A percentile compares a stretch with the other conserved stretches of the same genome.
Conservation (phyloP, 1,139 yeast genomes). For the Blastobotrys petasosporus region DNA sequence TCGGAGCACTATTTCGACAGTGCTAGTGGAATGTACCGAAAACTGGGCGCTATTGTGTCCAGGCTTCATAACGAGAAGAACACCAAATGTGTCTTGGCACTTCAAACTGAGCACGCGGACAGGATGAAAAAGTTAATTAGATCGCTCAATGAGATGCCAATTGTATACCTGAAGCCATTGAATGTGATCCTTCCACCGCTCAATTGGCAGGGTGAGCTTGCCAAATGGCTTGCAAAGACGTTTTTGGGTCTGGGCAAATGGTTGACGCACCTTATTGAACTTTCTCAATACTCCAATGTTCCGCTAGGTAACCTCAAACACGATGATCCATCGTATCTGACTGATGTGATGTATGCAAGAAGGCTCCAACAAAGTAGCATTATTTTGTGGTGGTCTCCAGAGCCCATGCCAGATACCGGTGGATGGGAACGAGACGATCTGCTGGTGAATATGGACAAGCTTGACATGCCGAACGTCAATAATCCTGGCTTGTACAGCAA, state of each 20-base stretch:
- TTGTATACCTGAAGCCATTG: conserved; percentile 51
- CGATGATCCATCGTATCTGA: conserved; percentile 69
- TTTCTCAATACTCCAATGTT: conserved; percentile 68
- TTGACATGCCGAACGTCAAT: conserved; percentile 68
- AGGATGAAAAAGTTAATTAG: conserved; percentile 29
- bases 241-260: conserved; percentile 70
- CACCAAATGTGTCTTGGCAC: conserved; percentile 56
- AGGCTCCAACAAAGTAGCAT: conserved; percentile 57
- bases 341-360: conserved; percentile 85
- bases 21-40: conserved; percentile 24
- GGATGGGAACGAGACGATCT: conserved; percentile 63
- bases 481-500: conserved; percentile 76
- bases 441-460: conserved; percentile 47
- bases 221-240: conserved; percentile 63
- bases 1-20: conserved; percentile 16
- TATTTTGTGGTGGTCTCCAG: conserved; percentile 90
- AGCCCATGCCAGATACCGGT: conserved; percentile 79
- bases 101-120: conserved; percentile 65
- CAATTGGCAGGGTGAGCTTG: conserved; percentile 78
- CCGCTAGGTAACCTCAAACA: conserved; percentile 81
- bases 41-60: conserved; percentile 40
- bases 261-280: conserved; percentile 57
- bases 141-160: conserved; percentile 51
- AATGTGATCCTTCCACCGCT: conserved; percentile 61
- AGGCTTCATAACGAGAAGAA: conserved; percentile 64